Conservation (phyloP, 2,329 filamentous ascomycete species). For the Zarea fungicola region DNA sequence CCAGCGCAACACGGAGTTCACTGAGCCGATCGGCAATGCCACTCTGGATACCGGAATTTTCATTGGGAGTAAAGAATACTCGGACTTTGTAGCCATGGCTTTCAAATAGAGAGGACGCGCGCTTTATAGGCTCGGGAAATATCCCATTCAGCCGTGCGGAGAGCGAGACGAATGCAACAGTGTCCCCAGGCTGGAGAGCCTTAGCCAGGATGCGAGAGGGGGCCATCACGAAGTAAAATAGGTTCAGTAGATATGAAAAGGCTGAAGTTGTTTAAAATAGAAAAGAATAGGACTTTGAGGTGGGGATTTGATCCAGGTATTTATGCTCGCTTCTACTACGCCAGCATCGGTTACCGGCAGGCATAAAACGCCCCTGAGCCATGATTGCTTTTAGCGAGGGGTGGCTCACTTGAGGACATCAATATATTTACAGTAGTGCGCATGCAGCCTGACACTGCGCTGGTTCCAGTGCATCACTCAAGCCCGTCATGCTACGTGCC, state of each 20-base stretch:
- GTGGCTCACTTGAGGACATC: too few relatives aligned
- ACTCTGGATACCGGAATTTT: slow-evolving; percentile 17
- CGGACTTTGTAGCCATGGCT: slow-evolving; percentile 30
- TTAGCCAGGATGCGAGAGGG: not conserved
- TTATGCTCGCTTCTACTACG: too few relatives aligned
- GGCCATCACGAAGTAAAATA: not conserved
- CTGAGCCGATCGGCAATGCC: slow-evolving; percentile 31
- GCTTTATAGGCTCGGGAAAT: slow-evolving; percentile 24
- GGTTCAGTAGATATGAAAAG: not conserved
- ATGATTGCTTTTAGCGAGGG: too few relatives aligned
- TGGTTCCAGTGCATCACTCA: too few relatives aligned
- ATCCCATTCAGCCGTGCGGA: slow-evolving; percentile 31
- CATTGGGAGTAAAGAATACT: slow-evolving; percentile 21
- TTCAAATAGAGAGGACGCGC: slow-evolving; percentile 25
- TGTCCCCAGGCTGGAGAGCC: slow-evolving; percentile 29
- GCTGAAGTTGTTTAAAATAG: too few relatives aligned
- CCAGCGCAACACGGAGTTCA: slow-evolving; percentile 34
- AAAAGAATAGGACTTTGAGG: too few relatives aligned
- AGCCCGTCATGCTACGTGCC: too few relatives aligned
- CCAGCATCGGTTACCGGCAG: too few relatives aligned
- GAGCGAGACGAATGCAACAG: slow-evolving; percentile 36
- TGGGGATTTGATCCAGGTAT: too few relatives aligned
- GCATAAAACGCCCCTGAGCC: too few relatives aligned
- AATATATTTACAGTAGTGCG: too few relatives aligned
- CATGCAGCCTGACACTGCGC: too few relatives aligned